These are phyloP conservation scores for Leccinum fibrillosum DNA, from an alignment of 768 basidiomycete genomes.

Conservation along the genomic window DNA sequence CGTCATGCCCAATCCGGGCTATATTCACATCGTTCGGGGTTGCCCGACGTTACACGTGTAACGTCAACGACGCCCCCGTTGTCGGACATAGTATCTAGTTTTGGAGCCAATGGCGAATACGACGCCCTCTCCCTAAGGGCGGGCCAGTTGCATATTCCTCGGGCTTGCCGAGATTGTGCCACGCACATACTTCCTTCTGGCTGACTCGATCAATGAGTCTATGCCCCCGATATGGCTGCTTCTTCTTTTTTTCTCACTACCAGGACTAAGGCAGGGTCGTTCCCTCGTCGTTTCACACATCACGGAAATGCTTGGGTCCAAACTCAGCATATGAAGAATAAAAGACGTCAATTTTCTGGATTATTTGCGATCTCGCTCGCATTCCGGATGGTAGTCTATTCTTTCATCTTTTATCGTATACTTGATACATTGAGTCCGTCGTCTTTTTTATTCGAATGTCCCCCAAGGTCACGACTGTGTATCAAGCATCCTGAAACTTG, in stretches of 20 bases:
- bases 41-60: conserved; percentile 30
- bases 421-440: background rate
- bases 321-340: background rate
- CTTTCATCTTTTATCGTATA: background rate
- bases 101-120: conserved; percentile 5
- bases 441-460: background rate
- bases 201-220: background rate
- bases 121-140: background rate
- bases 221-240: background rate
- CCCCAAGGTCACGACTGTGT: too few relatives aligned
- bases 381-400: background rate
- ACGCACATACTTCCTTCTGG: background rate
- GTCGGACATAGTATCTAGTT: background rate
- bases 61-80: conserved; percentile 14
- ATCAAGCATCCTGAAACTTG: background rate
- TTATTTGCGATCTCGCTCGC: background rate
- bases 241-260: conserved; percentile 7
- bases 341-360: background rate
- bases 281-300: conserved; percentile 8
- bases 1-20: background rate
- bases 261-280: conserved; percentile 5
- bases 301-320: too few relatives aligned
- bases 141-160: conserved; percentile 1
- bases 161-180: background rate
- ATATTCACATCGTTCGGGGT: background rate